Base-by-base conservation (phyloP, 192 early-diverging fungal genomes). In the Backusella mclennaniae region DNA sequence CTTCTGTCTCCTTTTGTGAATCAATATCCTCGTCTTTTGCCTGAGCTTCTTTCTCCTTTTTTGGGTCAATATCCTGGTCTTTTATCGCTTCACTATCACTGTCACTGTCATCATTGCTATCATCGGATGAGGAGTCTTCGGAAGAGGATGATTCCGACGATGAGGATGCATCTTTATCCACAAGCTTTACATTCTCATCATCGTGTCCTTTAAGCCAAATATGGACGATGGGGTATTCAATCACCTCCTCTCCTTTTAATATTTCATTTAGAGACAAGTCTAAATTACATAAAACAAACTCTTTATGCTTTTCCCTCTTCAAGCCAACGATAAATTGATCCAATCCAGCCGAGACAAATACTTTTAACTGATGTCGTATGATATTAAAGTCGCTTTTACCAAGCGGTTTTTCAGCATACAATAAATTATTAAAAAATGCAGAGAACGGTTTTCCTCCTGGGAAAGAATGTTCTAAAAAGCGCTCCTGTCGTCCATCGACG, bases 161-260 rank as follows among this genome's bases (percentile, higher is more conserved):
- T 2, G 53, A 21, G 0, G 53, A 29, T 63, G 23, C 26, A 63
- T 63, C 56, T 23, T 63, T 63, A 12, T 63, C 56, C 26, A 29
- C 23, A 29, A 63, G 26, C 11, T 63, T 63, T 26, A 63, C 9
- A 9, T 63, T 63, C 7, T 63, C 56, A 29, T 63, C 56, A 11
- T 41, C 39, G 2, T 71, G 36, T 21, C 67, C 69, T 46, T 63
- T 46, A 5, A 78, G 26, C 82, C 82, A 84, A 33, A 84, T 46
- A 63, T 75, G 70, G 52, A 84, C 42, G 15, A 59, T 80, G 0
- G 82, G 82, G 66, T 75, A 84, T 75, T 84, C 82, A 33, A 80
- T 76, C 2, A 84, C 67, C 4, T 36, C 33, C 36, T 80, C 79
- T 11, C 77, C 76, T 46, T 73, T 35, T 12, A 84, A 56, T 6